phyloP scores from a whole-genome alignment of 345 rosid genomes.

The Psidium friedrichsthalianum region DNA sequence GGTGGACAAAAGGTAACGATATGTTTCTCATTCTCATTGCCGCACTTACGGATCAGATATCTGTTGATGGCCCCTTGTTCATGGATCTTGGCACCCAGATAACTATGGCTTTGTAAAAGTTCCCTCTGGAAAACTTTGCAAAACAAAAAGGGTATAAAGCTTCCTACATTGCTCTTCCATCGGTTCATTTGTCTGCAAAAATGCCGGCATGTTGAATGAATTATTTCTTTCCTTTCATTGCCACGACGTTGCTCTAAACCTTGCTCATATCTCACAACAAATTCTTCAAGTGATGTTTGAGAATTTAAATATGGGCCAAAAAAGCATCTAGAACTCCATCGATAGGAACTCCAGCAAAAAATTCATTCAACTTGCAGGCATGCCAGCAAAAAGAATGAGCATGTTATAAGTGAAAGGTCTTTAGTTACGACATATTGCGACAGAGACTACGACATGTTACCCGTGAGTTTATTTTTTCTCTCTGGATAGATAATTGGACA shows the following conservation, averaged over 20 bases:
- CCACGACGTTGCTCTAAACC: constrained; percentile 52
- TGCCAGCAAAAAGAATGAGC: too few species aligned
- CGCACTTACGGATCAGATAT: constrained; percentile 53
- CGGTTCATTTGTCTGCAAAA: constrained; percentile 60
- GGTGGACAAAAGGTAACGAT: constrained; percentile 47
- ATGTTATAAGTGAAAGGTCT: too few species aligned
- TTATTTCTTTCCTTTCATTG: constrained; percentile 71
- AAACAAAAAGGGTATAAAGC: constrained; percentile 46
- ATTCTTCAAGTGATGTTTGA: constrained; percentile 46
- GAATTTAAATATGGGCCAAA: constrained; percentile 37
- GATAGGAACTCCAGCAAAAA: constrained; percentile 66
- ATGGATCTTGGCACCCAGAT: constrained; percentile 48
- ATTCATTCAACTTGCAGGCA: neutral
- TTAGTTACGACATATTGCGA: too few species aligned
- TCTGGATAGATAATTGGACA: too few species aligned
- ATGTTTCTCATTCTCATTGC: constrained; percentile 58
- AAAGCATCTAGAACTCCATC: constrained; percentile 48
- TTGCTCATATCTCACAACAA: constrained; percentile 47
- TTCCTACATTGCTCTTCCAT: constrained; percentile 72
- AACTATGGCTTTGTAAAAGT: constrained; percentile 50
- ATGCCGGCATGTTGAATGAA: constrained; percentile 47
- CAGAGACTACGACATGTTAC: too few species aligned
- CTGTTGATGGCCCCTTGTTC: constrained; percentile 73
- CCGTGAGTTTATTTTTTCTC: too few species aligned
- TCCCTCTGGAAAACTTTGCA: constrained; percentile 75